Percentiles rank a stretch among this genome's conserved stretches.
Evolutionary conservation across 1,284 basidiomycete genomes (phyloP).

Genomic region (Leucoagaricus sp.): DNA sequence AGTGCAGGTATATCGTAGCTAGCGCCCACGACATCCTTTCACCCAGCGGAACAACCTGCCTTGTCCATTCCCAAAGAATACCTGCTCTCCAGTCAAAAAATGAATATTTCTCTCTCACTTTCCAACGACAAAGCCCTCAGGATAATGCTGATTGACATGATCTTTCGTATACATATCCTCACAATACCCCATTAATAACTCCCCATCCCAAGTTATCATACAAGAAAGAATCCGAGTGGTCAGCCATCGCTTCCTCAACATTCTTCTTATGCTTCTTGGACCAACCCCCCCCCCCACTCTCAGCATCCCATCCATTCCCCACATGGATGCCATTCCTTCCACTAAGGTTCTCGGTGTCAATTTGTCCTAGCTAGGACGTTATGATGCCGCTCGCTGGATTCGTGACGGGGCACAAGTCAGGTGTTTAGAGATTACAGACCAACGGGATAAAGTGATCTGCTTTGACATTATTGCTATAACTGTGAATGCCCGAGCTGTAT

Average conservation of each 20-base stretch:
- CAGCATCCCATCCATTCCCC: no score
- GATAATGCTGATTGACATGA: constrained; percentile 43
- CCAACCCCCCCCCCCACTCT: constrained; percentile 48
- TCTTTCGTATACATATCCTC: constrained; percentile 56
- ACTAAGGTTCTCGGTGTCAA: no score
- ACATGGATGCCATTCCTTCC: no score
- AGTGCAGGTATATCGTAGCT: constrained; percentile 45
- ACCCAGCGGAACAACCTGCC: constrained; percentile 30
- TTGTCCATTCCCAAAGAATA: constrained; percentile 35
- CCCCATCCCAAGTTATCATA: constrained; percentile 54
- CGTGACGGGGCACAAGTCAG: no score
- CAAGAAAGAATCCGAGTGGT: constrained; percentile 47
- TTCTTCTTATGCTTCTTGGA: constrained; percentile 51
- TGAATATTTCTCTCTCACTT: constrained; percentile 55
- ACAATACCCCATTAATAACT: constrained; percentile 51
- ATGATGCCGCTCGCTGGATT: no score
- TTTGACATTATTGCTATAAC: no score
- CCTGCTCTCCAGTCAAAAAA: constrained; percentile 50
- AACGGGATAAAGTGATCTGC: no score
- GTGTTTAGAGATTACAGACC: no score
- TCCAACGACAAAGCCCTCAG: constrained; percentile 32
- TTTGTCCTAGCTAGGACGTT: no score
- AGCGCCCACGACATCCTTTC: constrained; percentile 44
- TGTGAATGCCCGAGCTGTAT: no score
- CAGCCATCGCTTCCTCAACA: constrained; percentile 37